Conservation (phyloP, 2,329 filamentous ascomycete genomes). For the Talaromyces islandicus region DNA sequence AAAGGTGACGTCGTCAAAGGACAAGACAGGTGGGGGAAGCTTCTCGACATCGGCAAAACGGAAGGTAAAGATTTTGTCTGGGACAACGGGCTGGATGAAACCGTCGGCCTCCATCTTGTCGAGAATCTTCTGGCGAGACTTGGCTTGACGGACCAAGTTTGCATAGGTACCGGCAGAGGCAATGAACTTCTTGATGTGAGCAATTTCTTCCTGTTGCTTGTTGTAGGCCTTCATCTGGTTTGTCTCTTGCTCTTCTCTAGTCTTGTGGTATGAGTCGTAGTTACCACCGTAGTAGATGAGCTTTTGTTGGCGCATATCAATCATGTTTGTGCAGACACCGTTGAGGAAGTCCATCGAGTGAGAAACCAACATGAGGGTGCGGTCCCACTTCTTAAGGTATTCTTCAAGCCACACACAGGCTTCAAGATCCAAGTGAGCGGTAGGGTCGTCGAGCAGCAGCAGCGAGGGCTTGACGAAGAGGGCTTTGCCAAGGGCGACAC, state of each 20-base stretch:
- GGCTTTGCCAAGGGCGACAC: conserved; percentile 93
- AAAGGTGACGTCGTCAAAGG: conserved; percentile 96
- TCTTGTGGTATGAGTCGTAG: conserved; percentile 98
- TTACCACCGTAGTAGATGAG: conserved; percentile 99
- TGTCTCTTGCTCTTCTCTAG: conserved; percentile 83
- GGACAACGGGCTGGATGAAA: conserved; percentile 84
- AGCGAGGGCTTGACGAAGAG: conserved; percentile 97
- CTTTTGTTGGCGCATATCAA: conserved; percentile 88
- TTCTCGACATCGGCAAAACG: conserved; percentile 98
- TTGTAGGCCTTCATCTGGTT: conserved; percentile 99
- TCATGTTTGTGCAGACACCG: conserved; percentile 97
- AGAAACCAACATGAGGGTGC: conserved; percentile 90
- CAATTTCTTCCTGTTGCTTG: conserved; percentile 98
- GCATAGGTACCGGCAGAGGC: conserved; percentile 98
- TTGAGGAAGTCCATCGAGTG: conserved; percentile 99
- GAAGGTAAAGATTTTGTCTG: conserved; percentile 92
- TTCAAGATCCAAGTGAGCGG: conserved; percentile 97
- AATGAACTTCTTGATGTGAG: conserved; percentile 99
- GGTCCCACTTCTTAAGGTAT: conserved; percentile 99
- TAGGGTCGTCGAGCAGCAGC: conserved; percentile 94
- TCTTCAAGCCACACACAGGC: conserved; percentile 99
- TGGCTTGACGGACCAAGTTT: conserved; percentile 97
- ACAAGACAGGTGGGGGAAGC: conserved; percentile 93
- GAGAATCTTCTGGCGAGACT: conserved; percentile 98
- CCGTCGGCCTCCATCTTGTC: conserved; percentile 99